Evolutionary conservation across 2,329 filamentous ascomycete species (phyloP), one percentile per base, ranked within the genome.

Genomic region (Tolypocladium endophyticum): DNA sequence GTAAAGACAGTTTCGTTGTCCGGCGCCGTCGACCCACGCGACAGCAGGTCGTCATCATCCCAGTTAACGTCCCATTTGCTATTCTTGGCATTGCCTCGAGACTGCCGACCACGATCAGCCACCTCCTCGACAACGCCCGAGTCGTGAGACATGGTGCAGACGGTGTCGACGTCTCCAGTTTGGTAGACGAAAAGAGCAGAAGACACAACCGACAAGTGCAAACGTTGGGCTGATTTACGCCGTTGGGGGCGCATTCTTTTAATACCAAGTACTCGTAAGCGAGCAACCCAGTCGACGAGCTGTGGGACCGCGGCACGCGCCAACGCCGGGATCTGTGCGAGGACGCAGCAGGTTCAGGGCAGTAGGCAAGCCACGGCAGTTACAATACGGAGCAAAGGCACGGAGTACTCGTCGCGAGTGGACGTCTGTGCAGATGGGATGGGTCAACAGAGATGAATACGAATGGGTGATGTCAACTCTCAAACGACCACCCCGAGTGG

Each of bases 11-110:
- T 64, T 56, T 67, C 66, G n/a, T 64, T 58, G 43, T 63, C 70
- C 23, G 62, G 60, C 35, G 63, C 60, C 50, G 67, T 68, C 55
- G 70, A 73, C n/a, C 67, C 59, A 45, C 70, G 58, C 30, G 71
- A 73, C 59, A 69, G 70, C 47, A 58, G 61, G 38, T 65, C 62
- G 56, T 68, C 64, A 58, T 65, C 65, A 56, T 67, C 68, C 50
- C 50, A 53, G 30, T 53, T 23, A 30, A 12, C 30, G 30, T n/a
- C 50, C 50, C 50, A 53, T n/a, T n/a, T 12, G 18, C 3, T 30
- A 33, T 36, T 20, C 50, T 20, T 36, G 50, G 9, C 20, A 30
- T 36, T 8, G 20, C 11, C 2, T 12, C 8, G 30, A n/a, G 30
- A 18, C 30, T 35, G 30, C 9, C 5, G 50, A 4, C 28, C 20